A percentile compares a stretch with the other conserved stretches of the same genome.
Evolutionary conservation across 2,329 filamentous ascomycete genomes (phyloP).

Genomic region (Aureobasidium lini): DNA sequence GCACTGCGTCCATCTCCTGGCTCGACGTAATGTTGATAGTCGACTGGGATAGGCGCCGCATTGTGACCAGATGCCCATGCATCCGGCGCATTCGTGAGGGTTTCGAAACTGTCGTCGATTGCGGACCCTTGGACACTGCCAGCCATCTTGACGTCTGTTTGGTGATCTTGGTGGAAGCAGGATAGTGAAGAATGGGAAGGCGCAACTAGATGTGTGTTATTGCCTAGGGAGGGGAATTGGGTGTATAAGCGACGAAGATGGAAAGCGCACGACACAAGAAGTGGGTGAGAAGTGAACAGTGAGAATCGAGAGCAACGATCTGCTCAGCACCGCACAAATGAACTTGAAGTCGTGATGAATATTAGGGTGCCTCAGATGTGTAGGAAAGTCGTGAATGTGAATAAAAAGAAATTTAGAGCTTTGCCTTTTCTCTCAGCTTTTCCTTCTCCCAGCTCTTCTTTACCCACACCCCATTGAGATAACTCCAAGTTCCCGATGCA

Average conservation of each 20-base stretch:
- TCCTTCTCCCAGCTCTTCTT: conserved; percentile 63
- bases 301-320: no score
- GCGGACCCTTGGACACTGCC: conserved; percentile 6
- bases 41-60: not conserved
- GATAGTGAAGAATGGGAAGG: not conserved
- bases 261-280: not conserved
- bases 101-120: conserved; percentile 11
- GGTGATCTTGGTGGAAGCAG: not conserved
- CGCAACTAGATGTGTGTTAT: not conserved
- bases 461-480: conserved; percentile 63
- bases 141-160: not conserved
- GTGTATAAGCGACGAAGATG: not conserved
- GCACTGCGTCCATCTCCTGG: conserved; percentile 9
- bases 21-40: conserved; percentile 9
- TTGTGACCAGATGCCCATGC: not conserved
- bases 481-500: conserved; percentile 60
- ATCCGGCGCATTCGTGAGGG: conserved; percentile 1
- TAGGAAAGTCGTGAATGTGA: not conserved
- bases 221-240: not conserved
- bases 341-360: not conserved
- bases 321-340: not conserved
- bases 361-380: not conserved
- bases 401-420: conserved; percentile 33
- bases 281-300: not conserved
- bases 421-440: conserved; percentile 50